Conservation (phyloP, 345 rosid genomes). For the Brassica rapa region DNA sequence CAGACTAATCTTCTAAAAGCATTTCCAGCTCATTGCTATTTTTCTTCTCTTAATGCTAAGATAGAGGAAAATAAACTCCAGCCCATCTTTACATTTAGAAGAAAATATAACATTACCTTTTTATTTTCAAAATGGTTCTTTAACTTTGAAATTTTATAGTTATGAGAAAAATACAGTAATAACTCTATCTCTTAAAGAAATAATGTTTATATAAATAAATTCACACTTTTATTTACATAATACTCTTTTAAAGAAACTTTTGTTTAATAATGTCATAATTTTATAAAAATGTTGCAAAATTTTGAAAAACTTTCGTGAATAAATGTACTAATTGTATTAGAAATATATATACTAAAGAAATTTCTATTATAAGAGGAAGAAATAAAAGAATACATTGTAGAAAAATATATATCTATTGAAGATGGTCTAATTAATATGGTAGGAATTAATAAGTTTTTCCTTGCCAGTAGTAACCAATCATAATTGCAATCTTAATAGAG, state of each 20-base stretch:
- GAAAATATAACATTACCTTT: background rate
- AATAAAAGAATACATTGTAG: background rate
- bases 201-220: background rate
- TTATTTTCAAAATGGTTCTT: background rate
- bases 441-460: background rate
- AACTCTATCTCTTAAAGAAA: background rate
- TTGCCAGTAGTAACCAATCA: background rate
- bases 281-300: background rate
- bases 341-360: background rate
- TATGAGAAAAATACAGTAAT: background rate
- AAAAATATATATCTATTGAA: too few relatives aligned
- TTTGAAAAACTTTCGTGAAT: background rate
- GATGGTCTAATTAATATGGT: background rate
- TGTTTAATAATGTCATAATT: background rate
- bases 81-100: background rate
- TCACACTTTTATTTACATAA: background rate
- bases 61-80: background rate
- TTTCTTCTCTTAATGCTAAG: background rate
- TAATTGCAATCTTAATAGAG: background rate
- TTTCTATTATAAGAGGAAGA: background rate
- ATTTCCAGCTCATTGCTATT: background rate
- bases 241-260: background rate
- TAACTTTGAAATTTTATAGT: background rate
- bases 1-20: background rate
- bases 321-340: background rate